These are phyloP conservation scores for Populus hybrid DNA, from an alignment of 441 rosid genomes.

Conservation along the genomic window DNA sequence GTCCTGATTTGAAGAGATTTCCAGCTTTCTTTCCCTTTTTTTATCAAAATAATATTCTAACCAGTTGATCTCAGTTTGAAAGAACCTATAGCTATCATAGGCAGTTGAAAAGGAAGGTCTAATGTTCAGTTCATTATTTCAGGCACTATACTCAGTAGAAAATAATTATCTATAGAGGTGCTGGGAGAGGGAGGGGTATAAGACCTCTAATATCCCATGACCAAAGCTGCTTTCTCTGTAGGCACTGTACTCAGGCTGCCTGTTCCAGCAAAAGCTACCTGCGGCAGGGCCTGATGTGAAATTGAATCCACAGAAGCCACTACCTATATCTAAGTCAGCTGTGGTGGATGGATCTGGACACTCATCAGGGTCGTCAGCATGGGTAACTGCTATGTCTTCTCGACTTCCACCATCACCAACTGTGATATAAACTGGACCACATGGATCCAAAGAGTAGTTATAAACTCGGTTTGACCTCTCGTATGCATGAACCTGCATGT, in stretches of 20 bases:
- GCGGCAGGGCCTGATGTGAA: conserved; percentile 53
- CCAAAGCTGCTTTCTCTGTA: conserved; percentile 88
- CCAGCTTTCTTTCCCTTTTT: neutral
- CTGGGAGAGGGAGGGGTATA: conserved; percentile 8
- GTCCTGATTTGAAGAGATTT: neutral
- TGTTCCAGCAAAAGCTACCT: conserved; percentile 60
- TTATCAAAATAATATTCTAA: no score
- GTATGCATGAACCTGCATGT: conserved; percentile 74
- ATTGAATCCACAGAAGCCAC: conserved; percentile 59
- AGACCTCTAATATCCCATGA: conserved; percentile 75
- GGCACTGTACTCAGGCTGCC: conserved; percentile 85
- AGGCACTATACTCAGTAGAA: neutral
- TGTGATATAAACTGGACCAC: conserved; percentile 70
- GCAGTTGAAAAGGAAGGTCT: neutral
- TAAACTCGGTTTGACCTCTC: conserved; percentile 90
- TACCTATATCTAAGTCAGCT: conserved; percentile 35
- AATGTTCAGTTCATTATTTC: neutral
- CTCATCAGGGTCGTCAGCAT: conserved; percentile 75
- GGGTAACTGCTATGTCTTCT: conserved; percentile 44
- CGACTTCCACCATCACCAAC: conserved; percentile 67
- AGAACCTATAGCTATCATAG: neutral
- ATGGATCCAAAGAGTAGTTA: conserved; percentile 71
- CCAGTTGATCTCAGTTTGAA: neutral
- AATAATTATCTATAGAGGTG: neutral
- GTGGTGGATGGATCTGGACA: conserved; percentile 57